Conservation (phyloP, 805 yeast species). For the Kluyveromyces starmeri region DNA sequence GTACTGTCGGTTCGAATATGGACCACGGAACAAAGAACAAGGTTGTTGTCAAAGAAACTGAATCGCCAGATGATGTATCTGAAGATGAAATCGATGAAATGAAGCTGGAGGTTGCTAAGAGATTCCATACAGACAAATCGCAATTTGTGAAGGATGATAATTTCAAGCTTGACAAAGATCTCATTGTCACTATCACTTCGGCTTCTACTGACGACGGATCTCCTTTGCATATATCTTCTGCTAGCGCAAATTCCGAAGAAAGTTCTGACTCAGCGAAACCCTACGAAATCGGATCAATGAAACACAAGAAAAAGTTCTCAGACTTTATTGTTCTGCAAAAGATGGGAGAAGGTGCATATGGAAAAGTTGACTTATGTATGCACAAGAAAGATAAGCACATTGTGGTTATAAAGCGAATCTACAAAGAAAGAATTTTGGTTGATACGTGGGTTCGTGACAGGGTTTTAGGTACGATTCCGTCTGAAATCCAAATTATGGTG, state of each 20-base stretch:
- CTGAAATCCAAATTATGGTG: conserved; percentile 92
- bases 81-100: conserved; percentile 15
- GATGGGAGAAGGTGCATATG: conserved; percentile 96
- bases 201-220: conserved; percentile 5
- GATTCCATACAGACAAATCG: conserved; percentile 25
- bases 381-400: conserved; percentile 55
- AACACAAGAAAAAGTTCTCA: conserved; percentile 60
- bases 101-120: conserved; percentile 23
- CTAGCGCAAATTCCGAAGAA: conserved; percentile 6
- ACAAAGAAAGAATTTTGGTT: conserved; percentile 85
- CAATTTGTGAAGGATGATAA: conserved; percentile 29
- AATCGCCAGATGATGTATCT: background rate
- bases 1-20: conserved; percentile 8
- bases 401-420: conserved; percentile 80
- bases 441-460: conserved; percentile 98
- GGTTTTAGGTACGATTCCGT: conserved; percentile 83
- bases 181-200: conserved; percentile 26
- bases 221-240: conserved; percentile 3
- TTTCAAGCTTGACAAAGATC: conserved; percentile 25
- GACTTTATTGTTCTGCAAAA: conserved; percentile 67
- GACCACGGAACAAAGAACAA: conserved; percentile 7
- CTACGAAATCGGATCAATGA: conserved; percentile 47
- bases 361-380: conserved; percentile 77
- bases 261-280: conserved; percentile 14
- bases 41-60: conserved; percentile 5